Base-by-base conservation (phyloP, 805 yeast species). In the Kazachstania viticola region DNA sequence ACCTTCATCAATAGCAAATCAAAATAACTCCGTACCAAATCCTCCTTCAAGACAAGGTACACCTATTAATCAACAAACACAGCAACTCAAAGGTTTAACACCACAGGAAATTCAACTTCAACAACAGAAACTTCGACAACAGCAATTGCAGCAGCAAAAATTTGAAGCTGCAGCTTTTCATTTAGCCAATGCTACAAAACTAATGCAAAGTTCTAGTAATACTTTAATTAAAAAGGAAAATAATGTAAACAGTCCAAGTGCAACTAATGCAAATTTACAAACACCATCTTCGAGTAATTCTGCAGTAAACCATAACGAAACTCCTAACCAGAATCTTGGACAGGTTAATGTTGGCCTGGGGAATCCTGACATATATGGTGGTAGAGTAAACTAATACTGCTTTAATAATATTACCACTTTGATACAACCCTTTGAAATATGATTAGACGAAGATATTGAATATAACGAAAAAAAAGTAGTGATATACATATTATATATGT, bases 21-120 rank as follows among this genome's bases (percentile, higher is more conserved):
- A 35, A 17, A 27, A 18, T 18, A 19, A 17, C 22, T 18, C 18
- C n/a, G 4, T 5, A 14, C 13, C 25, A 18, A 15, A 14, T 19
- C n/a, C n/a, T n/a, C n/a, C n/a, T n/a, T n/a, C n/a, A n/a, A n/a
- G n/a, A n/a, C 9, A 19, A 8, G 6, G 17, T 5, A n/a, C 17
- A 5, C 11, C 28, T 6, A n/a, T 26, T n/a, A 27, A 16, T 13
- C 24, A 18, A 6, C 16, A n/a, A 17, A 11, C 21, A 9, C 9
- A 14, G 7, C 42, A 41, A 29, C 48, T 41, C 4, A 44, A 42
- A 18, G 57, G 54, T 3, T 37, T 54, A 17, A 52, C 58, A 2
- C 59, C 58, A 8, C 54, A 48, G 30, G 59, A 51, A 18, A 54
- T 54, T 22, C 59, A 54, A 36, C 37, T 39, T 19, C 59, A 52